Evolutionary conservation across 139 green algal genomes (phyloP).

Genomic region (Coelastrella sp.): DNA sequence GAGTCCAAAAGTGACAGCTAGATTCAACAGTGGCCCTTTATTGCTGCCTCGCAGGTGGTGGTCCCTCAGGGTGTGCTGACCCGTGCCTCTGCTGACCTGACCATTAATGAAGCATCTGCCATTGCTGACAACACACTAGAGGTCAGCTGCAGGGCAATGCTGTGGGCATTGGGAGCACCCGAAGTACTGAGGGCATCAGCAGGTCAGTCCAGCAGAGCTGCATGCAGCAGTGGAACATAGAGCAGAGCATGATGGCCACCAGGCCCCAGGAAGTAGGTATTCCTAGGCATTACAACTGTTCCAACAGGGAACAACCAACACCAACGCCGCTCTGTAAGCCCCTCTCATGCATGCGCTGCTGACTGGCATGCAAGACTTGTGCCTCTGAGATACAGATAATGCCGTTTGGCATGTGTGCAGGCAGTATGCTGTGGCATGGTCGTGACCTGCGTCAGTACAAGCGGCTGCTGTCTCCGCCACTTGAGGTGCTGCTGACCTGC

Average conservation of each 20-base stretch:
- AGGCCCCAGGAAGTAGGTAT: not conserved
- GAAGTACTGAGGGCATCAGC: conserved; percentile 75
- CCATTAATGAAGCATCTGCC: conserved; percentile 75
- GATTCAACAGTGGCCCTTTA: not conserved
- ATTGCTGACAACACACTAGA: conserved; percentile 89
- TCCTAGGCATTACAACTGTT: not conserved
- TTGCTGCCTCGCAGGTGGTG: conserved; percentile 56
- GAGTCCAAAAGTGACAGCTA: no score
- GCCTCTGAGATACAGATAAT: not conserved
- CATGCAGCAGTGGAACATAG: not conserved
- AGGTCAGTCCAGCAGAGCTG: conserved; percentile 39
- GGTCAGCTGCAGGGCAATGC: conserved; percentile 74
- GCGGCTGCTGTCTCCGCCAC: conserved; percentile 77
- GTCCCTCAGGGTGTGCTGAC: conserved; percentile 66
- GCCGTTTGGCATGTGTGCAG: conserved; percentile 24
- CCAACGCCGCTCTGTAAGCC: no score
- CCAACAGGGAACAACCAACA: not conserved
- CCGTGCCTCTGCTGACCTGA: conserved; percentile 71
- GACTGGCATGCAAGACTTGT: not conserved
- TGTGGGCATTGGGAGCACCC: conserved; percentile 74
- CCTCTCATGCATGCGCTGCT: not conserved
- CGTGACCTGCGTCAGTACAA: conserved; percentile 76
- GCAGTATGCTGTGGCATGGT: conserved; percentile 82
- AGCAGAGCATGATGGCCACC: not conserved
- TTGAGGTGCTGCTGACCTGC: conserved; percentile 73